Evolutionary conservation across 1,139 yeast genomes (phyloP), one percentile per base, ranked within the genome.

Genomic region (Pneumocystis sp.): DNA sequence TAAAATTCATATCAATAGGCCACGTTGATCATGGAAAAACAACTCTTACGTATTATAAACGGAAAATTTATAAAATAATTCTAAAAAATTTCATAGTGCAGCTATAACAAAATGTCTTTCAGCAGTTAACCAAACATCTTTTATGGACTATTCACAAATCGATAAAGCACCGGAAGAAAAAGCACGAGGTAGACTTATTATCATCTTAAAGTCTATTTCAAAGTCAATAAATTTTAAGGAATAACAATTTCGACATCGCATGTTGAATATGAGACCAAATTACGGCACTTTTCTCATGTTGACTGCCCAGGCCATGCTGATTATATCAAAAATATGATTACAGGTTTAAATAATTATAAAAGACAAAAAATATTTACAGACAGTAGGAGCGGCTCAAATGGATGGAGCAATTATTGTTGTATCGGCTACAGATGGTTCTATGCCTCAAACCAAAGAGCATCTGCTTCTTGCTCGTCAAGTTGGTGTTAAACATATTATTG

Each of bases 381-480:
- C 10, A 3, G 25, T 25, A 50, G 57, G 57, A 85, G 97, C 97
- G 73, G 96, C 97, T 73, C 96, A 93, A 79, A 91, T 91, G 97
- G 98, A 93, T 78, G 97, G 97, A 82, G 98, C 97, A 72, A 91
- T 93, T 74, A 91, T 93, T 81, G 98, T 93, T 71, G 98, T 93
- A 78, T 97, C 97, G 75, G 98, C 98, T 70, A 83, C 96, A 68
- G 98, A 93, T 76, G 98, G 98, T 75, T 96, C 91, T 81, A 93
- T 93, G 98, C 97, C 97, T 76, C 98, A 93, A 82, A 95, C 98
- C 73, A 88, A 97, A 82, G 98, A 93, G 81, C 98, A 93, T 80
- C 83, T 93, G 82, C 82, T 93, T 78, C 85, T 93, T 76, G 98
- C 98, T 70, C 90, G 97, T 83, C 98, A 93, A 82, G 97, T 93